Evolutionary conservation across 306 rosid species (phyloP).

Genomic region (Sesbania bispinosa): DNA sequence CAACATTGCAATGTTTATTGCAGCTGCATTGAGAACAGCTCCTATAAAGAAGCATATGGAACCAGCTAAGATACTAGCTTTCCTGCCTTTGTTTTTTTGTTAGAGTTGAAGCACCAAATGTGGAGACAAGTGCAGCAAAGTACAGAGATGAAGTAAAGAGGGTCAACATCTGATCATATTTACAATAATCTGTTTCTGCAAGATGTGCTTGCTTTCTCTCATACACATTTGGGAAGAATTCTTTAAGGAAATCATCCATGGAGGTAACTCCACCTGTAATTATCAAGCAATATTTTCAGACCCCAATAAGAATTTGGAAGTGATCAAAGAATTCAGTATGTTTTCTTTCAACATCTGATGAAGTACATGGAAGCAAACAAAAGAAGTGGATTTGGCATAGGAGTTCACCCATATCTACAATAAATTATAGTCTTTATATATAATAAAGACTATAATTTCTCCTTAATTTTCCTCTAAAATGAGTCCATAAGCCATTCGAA

Average conservation of each 20-base stretch:
- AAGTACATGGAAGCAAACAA: too few relatives aligned
- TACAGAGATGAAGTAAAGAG: constrained; percentile 80
- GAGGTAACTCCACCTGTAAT: constrained; percentile 88
- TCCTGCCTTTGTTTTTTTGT: constrained; percentile 29
- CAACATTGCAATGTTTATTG: constrained; percentile 59
- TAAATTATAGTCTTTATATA: too few relatives aligned
- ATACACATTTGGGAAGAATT: constrained; percentile 72
- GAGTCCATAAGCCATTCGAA: too few relatives aligned
- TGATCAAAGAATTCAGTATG: too few relatives aligned
- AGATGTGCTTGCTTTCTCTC: constrained; percentile 61
- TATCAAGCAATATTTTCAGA: neutral
- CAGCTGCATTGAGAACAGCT: constrained; percentile 61
- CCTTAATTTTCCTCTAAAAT: neutral
- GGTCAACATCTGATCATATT: constrained; percentile 70
- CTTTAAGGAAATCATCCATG: constrained; percentile 80
- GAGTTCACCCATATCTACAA: too few relatives aligned
- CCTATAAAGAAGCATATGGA: constrained; percentile 70
- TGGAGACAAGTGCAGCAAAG: constrained; percentile 71
- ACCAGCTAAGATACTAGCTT: constrained; percentile 63
- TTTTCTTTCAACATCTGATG: neutral
- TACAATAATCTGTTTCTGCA: constrained; percentile 81
- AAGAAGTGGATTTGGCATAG: too few relatives aligned
- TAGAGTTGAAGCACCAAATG: constrained; percentile 60
- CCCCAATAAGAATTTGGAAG: neutral
- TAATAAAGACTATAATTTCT: too few relatives aligned